Conservation (phyloP, 2,329 filamentous ascomycete genomes). For the Hypoxylon sp. region DNA sequence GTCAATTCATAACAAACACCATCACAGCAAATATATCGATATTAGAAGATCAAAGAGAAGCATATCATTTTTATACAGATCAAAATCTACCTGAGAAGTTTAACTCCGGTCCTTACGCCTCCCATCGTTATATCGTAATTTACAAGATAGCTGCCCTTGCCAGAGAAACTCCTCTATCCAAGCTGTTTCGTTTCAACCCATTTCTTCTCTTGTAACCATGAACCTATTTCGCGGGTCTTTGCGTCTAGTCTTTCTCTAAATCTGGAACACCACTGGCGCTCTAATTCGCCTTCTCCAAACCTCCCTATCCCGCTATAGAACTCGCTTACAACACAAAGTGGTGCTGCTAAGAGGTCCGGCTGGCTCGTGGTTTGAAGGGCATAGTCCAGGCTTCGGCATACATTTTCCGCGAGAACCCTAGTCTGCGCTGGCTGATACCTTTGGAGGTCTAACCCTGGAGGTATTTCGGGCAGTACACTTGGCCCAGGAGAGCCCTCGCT, state of each 20-base stretch:
- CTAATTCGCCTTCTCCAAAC: conserved; percentile 47
- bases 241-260: conserved; percentile 47
- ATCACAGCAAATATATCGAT: background rate
- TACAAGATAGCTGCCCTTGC: conserved; percentile 20
- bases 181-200: conserved; percentile 50
- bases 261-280: conserved; percentile 49
- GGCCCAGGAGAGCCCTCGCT: conserved; percentile 58
- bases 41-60: background rate
- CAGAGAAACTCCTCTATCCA: conserved; percentile 39
- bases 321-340: conserved; percentile 49
- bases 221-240: conserved; percentile 42
- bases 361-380: conserved; percentile 58
- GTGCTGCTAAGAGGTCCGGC: conserved; percentile 51
- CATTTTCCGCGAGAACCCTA: conserved; percentile 62
- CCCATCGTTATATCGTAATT: conserved; percentile 23
- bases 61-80: conserved; percentile 7
- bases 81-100: conserved; percentile 2
- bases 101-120: conserved; percentile 1
- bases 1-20: background rate
- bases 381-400: conserved; percentile 67
- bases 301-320: conserved; percentile 48
- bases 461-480: conserved; percentile 58
- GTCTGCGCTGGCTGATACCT: conserved; percentile 60
- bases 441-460: conserved; percentile 58
- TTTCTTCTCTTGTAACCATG: conserved; percentile 49